Percentiles rank a stretch among this genome's conserved stretches.
Evolutionary conservation across 768 basidiomycete genomes (phyloP).

Genomic region (Sporobolomyces phaffii): DNA sequence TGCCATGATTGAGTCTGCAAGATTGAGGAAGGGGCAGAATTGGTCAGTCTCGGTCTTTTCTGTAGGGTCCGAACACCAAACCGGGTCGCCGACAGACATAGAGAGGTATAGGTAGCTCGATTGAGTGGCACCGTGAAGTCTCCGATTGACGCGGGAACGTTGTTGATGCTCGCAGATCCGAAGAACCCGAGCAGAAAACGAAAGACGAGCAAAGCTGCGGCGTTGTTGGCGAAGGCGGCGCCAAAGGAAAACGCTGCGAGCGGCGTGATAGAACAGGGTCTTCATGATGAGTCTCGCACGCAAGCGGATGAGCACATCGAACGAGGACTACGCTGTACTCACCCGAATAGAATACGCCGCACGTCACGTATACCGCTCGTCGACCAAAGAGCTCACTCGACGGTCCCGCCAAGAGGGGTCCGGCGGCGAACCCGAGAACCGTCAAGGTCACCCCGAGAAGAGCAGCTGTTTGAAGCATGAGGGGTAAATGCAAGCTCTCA

Average conservation of each 20-base stretch:
- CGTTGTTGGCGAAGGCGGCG: constrained; percentile 48
- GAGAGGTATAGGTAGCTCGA: constrained; percentile 10
- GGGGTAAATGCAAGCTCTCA: neutral
- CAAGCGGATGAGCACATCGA: neutral
- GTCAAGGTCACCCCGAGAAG: constrained; percentile 32
- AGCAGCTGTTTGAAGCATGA: neutral
- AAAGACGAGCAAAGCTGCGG: constrained; percentile 48
- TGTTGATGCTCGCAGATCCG: constrained; percentile 49
- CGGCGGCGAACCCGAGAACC: constrained; percentile 41
- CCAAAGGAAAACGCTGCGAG: constrained; percentile 48
- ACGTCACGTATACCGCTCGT: constrained; percentile 46
- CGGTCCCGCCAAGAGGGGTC: constrained; percentile 47
- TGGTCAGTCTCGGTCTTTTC: neutral
- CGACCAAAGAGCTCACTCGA: constrained; percentile 47
- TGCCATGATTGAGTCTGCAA: constrained; percentile 21
- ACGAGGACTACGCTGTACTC: neutral
- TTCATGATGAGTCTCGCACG: neutral
- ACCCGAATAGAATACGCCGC: constrained; percentile 43
- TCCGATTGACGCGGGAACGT: constrained; percentile 47
- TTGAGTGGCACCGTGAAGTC: constrained; percentile 7
- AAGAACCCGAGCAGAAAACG: constrained; percentile 48
- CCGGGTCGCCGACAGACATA: neutral
- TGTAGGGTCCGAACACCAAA: too few relatives aligned
- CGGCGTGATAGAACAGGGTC: neutral
- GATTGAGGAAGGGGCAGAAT: neutral